A percentile compares a stretch with the other conserved stretches of the same genome.
phyloP scores from a whole-genome alignment of 192 early-diverging fungal species.

The Backusella mclennaniae region DNA sequence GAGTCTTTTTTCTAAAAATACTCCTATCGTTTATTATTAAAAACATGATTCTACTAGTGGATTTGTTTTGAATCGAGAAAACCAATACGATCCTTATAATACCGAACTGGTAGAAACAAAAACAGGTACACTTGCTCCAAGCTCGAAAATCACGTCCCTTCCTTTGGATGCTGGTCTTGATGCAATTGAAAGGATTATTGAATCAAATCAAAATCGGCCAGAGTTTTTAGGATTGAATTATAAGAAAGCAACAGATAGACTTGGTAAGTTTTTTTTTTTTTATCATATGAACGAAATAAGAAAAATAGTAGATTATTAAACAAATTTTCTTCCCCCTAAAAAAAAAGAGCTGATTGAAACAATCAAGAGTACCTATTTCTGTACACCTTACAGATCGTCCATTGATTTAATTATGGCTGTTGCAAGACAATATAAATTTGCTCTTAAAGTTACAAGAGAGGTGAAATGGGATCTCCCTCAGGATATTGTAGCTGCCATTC shows the following conservation, averaged over 20 bases:
- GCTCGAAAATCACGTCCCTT: neutral
- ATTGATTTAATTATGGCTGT: neutral
- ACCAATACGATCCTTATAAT: neutral
- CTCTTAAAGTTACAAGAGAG: neutral
- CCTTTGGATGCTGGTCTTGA: neutral
- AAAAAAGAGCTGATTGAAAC: neutral
- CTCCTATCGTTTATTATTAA: neutral
- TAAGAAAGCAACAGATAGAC: neutral
- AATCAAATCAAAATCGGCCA: neutral
- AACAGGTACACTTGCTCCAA: neutral
- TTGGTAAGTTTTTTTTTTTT: neutral
- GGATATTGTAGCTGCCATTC: neutral
- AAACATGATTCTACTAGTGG: neutral
- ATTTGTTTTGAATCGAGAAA: conserved; percentile 6
- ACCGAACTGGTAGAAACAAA: neutral
- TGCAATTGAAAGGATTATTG: neutral
- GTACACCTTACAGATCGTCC: neutral
- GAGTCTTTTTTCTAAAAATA: neutral
- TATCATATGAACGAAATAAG: neutral
- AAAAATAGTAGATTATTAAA: neutral
- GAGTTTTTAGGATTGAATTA: neutral
- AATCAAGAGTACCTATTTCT: neutral
- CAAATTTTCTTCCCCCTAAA: neutral
- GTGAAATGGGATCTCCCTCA: neutral
- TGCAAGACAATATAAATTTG: neutral